Conservation (phyloP, 108 stramenopile species). For the Conticribra guillardii region DNA sequence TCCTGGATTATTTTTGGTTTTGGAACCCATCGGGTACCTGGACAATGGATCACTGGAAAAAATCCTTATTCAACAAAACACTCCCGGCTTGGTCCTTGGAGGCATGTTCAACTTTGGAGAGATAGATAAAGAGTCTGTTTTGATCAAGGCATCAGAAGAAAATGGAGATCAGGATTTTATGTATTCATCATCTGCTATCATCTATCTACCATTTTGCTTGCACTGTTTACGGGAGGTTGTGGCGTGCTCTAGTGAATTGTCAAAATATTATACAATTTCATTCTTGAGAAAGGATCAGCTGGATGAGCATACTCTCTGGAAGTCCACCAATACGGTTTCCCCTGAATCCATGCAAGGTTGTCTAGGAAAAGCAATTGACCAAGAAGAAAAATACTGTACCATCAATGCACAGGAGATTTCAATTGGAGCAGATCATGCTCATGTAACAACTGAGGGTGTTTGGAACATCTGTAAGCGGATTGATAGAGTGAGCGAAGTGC, state of each 20-base stretch:
- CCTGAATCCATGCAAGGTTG: slow-evolving; percentile 64
- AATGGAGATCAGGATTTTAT: slow-evolving; percentile 13
- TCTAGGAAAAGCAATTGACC: slow-evolving; percentile 69
- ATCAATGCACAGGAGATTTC: slow-evolving; percentile 59
- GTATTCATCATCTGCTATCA: slow-evolving; percentile 43
- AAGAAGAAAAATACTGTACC: slow-evolving; percentile 84
- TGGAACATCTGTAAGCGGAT: slow-evolving; percentile 53
- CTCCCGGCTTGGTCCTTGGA: slow-evolving; percentile 59
- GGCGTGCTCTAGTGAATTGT: slow-evolving; percentile 41
- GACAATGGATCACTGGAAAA: slow-evolving; percentile 63
- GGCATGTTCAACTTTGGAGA: slow-evolving; percentile 60
- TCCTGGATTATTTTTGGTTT: slow-evolving; percentile 85
- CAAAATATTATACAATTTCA: slow-evolving; percentile 66
- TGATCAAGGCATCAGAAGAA: slow-evolving; percentile 11
- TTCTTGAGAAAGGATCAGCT: slow-evolving; percentile 71
- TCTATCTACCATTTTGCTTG: slow-evolving; percentile 79
- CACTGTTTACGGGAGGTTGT: slow-evolving; percentile 72
- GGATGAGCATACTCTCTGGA: slow-evolving; percentile 71
- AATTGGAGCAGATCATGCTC: slow-evolving; percentile 56
- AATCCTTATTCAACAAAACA: slow-evolving; percentile 67
- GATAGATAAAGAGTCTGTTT: slow-evolving; percentile 24
- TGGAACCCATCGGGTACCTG: slow-evolving; percentile 67
- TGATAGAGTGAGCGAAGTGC: slow-evolving; percentile 59
- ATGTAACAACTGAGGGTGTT: slow-evolving; percentile 59
- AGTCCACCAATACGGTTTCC: slow-evolving; percentile 73